These are phyloP conservation scores for Lycium ferocissimum DNA, from an alignment of 257 asterid species.

Conservation along the genomic window DNA sequence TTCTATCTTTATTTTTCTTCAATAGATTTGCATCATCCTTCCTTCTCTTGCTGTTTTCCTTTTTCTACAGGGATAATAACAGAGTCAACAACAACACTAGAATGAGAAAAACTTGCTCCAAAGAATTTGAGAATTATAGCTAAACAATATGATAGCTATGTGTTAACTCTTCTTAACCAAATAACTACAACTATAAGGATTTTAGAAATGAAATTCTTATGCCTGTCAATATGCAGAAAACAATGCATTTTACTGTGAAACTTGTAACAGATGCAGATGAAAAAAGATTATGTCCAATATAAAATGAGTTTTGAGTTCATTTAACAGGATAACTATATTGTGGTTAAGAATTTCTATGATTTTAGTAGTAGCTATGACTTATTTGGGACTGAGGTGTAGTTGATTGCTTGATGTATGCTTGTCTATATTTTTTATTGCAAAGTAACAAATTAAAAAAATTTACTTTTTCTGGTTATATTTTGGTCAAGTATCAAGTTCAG, in stretches of 20 bases:
- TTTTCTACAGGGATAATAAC: slow-evolving; percentile 59
- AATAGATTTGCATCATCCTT: slow-evolving; percentile 67
- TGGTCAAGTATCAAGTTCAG: neutral
- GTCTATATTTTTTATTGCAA: neutral
- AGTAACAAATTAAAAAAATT: neutral
- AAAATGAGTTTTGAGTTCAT: neutral
- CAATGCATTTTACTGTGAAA: neutral
- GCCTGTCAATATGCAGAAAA: neutral
- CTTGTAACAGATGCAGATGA: neutral
- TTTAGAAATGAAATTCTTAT: neutral
- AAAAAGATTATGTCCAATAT: neutral
- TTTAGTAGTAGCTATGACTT: neutral
- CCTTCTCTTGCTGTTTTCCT: slow-evolving; percentile 76
- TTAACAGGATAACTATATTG: neutral
- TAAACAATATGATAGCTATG: neutral
- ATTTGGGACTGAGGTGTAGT: neutral
- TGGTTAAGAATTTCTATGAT: neutral
- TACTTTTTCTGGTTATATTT: neutral
- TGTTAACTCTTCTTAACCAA: neutral
- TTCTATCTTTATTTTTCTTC: slow-evolving; percentile 78
- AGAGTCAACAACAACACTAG: slow-evolving; percentile 23
- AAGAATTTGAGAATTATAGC: slow-evolving; percentile 7
- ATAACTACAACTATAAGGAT: neutral
- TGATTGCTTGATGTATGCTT: neutral
- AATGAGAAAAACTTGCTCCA: neutral